Evolutionary conservation across 129 eudicot genomes (phyloP).

Genomic region (Pseudognaphalium luteoalbum): DNA sequence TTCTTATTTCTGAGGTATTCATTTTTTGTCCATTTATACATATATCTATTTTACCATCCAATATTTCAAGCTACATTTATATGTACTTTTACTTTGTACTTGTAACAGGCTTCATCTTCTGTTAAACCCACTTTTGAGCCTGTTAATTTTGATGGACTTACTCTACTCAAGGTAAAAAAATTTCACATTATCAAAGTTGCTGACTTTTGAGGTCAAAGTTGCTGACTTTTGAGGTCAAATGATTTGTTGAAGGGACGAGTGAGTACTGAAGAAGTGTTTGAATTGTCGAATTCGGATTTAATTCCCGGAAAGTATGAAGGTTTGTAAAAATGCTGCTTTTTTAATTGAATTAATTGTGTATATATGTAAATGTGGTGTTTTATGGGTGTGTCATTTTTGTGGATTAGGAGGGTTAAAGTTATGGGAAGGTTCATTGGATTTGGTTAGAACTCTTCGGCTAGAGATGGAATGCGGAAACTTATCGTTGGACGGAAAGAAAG

Average conservation of each 20-base stretch:
- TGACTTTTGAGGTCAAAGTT: neutral
- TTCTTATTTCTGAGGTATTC: conserved; percentile 62
- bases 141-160: conserved; percentile 62
- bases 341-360: neutral
- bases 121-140: conserved; percentile 66
- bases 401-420: conserved; percentile 79
- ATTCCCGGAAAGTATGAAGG: conserved; percentile 99
- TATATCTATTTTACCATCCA: neutral
- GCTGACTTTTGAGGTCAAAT: neutral
- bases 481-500: conserved; percentile 61
- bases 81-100: neutral
- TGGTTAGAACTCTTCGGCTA: conserved; percentile 56
- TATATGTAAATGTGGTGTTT: conserved; percentile 9
- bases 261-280: conserved; percentile 82
- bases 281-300: conserved; percentile 84
- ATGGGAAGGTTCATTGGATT: conserved; percentile 99
- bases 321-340: conserved; percentile 20
- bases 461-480: conserved; percentile 56
- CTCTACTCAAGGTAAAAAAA: conserved; percentile 69
- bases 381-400: conserved; percentile 11
- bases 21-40: neutral
- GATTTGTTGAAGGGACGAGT: conserved; percentile 67
- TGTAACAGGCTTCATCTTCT: conserved; percentile 44
- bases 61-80: neutral
- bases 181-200: neutral